Evolutionary conservation across 2,329 filamentous ascomycete genomes (phyloP), one percentile per base, ranked within the genome.

Genomic region (Apiospora koreana): DNA sequence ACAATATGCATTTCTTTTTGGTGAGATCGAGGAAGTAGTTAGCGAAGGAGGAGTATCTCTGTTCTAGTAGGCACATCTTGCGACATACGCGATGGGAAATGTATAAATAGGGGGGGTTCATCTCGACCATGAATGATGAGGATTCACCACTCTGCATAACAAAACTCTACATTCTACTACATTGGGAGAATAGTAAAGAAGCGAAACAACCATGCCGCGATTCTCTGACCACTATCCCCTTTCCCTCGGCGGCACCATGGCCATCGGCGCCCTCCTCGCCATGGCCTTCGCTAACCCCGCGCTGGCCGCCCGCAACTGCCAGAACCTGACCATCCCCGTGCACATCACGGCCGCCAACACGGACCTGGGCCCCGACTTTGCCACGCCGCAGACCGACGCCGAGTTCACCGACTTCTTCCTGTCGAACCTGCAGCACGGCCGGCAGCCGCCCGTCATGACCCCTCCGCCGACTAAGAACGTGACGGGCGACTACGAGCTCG

Each of bases 321-420:
- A 73, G 46, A 85, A 91, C 71, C 75, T 91, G 42, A 87, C 83
- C 1, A 83, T 92, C 6, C 86, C 88, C 1, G 82, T 92, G 18
- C 79, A 82, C 3, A 84, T 91, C 66, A 83, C 83, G 1, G 83
- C 88, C 0, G 81, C 86, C 31, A 89, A 90, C 70, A 86, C 80
- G 0, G 77, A 85, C 7, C 91, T 91, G 16, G 50, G 28, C 2
- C 16, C 16, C 76, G 79, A 85, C 71, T 70, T 87, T 16, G 73
- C 83, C n/a, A 75, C 84, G 0, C 83, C 87, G 8, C 77, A 79
- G 65, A 83, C 78, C n/a, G 86, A 89, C 74, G 82, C 89, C 43
- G 88, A 91, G 2, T 86, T 86, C 1, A 86, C 87, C 16, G 83
- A 86, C 72, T 88, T 92, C 73, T 78, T 86, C 41, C 79, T 90